A percentile compares a stretch with the other conserved stretches of the same genome.
Conservation (phyloP, 306 rosid species). For the Corylus americana region DNA sequence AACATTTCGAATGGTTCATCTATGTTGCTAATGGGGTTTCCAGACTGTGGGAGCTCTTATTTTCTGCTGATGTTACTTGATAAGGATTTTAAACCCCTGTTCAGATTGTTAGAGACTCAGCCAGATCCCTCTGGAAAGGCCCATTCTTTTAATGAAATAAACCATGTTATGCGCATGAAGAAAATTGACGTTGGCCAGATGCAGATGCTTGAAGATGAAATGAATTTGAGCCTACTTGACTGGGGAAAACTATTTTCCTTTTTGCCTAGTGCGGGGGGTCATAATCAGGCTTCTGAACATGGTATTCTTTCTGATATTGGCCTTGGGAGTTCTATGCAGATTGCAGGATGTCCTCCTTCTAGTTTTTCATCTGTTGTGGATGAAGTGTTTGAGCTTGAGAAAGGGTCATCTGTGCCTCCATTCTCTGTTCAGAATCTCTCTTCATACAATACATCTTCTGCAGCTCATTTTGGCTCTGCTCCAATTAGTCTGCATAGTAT, state of each 20-base stretch:
- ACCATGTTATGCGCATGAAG: conserved; percentile 64
- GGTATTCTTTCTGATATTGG: conserved; percentile 56
- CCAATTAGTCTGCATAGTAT: conserved; percentile 50
- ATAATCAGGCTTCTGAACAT: conserved; percentile 57
- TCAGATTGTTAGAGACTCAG: conserved; percentile 85
- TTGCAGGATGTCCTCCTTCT: conserved; percentile 64
- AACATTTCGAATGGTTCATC: conserved; percentile 64
- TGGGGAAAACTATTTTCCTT: conserved; percentile 60
- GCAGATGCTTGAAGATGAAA: conserved; percentile 91
- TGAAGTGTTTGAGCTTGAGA: conserved; percentile 87
- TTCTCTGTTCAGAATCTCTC: conserved; percentile 52
- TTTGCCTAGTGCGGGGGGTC: conserved; percentile 47
- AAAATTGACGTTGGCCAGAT: conserved; percentile 76
- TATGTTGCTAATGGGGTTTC: conserved; percentile 87
- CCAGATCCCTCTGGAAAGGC: conserved; percentile 63
- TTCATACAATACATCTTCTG: conserved; percentile 50
- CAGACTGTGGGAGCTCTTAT: conserved; percentile 86
- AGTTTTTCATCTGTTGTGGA: conserved; percentile 92
- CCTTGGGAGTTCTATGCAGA: conserved; percentile 58
- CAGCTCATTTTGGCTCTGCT: conserved; percentile 66
- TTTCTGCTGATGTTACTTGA: conserved; percentile 88
- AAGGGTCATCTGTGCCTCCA: conserved; percentile 60
- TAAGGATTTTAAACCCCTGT: conserved; percentile 84
- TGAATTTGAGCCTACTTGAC: conserved; percentile 77
- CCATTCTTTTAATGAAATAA: conserved; percentile 53